Evolutionary conservation across 495 filamentous ascomycete species (phyloP).

Genomic region (Parathielavia hyrcaniae): DNA sequence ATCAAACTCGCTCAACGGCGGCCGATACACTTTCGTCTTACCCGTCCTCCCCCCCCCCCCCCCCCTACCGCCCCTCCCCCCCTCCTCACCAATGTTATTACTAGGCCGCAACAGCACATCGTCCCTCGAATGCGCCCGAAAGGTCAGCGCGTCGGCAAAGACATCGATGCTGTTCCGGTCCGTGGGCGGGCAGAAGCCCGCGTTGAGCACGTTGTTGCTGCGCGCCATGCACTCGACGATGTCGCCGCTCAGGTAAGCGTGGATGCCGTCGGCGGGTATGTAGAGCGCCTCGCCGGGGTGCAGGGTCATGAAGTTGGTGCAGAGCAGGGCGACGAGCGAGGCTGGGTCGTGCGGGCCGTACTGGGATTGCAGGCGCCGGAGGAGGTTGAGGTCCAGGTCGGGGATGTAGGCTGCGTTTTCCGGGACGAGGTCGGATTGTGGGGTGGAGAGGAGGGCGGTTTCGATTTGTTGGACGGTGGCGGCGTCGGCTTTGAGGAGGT

Average conservation of each 20-base stretch:
- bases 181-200: constrained; percentile 63
- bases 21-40: constrained; percentile 54
- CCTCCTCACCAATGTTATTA: constrained; percentile 44
- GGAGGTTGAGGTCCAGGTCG: no score
- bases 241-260: constrained; percentile 71
- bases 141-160: constrained; percentile 56
- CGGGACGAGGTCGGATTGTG: constrained; percentile 34
- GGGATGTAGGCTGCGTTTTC: constrained; percentile 57
- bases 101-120: constrained; percentile 49
- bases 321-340: constrained; percentile 57
- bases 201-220: constrained; percentile 71
- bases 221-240: constrained; percentile 85
- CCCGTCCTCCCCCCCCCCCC: constrained; percentile 50
- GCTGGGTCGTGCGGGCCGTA: constrained; percentile 56
- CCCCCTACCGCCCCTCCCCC: constrained; percentile 50
- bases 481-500: constrained; percentile 51
- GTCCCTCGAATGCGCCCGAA: constrained; percentile 51
- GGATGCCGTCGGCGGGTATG: constrained; percentile 72
- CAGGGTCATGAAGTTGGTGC: constrained; percentile 69
- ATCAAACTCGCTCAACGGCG: constrained; percentile 68
- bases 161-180: constrained; percentile 57
- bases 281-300: constrained; percentile 61
- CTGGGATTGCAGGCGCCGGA: constrained; percentile 59
- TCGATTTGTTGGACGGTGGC: constrained; percentile 46
- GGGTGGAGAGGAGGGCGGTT: constrained; percentile 44